A percentile compares a stretch with the other conserved stretches of the same genome.
These are phyloP conservation scores for Oleoguttula mirabilis DNA, from an alignment of 495 filamentous ascomycete species.

Conservation along the genomic window DNA sequence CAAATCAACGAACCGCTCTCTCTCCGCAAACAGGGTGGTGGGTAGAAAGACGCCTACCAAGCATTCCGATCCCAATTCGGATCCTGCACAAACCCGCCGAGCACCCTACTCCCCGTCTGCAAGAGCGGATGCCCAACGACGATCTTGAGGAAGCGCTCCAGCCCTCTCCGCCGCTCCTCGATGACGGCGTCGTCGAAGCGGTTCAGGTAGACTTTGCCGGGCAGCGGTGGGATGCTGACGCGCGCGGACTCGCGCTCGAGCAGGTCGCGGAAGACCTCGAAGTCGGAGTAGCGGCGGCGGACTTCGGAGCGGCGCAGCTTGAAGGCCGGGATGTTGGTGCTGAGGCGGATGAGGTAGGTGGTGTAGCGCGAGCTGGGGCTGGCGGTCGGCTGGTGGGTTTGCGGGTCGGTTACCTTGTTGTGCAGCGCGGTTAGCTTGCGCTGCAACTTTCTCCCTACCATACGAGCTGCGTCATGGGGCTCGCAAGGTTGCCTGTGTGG, in stretches of 20 bases:
- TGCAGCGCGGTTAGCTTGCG: neutral
- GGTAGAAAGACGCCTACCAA: slow-evolving; percentile 17
- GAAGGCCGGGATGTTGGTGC: slow-evolving; percentile 98
- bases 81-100: slow-evolving; percentile 83
- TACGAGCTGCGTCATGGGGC: slow-evolving; percentile 1
- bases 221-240: slow-evolving; percentile 90
- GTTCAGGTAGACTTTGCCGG: slow-evolving; percentile 96
- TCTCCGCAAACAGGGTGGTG: neutral
- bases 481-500: too few species aligned
- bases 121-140: slow-evolving; percentile 91
- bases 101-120: slow-evolving; percentile 94
- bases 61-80: slow-evolving; percentile 26
- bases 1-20: neutral
- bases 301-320: slow-evolving; percentile 79
- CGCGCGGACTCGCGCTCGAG: slow-evolving; percentile 87
- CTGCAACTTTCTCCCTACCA: neutral
- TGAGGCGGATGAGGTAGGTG: slow-evolving; percentile 92
- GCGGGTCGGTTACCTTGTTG: slow-evolving; percentile 90
- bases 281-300: slow-evolving; percentile 89
- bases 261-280: slow-evolving; percentile 97
- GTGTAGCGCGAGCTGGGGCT: slow-evolving; percentile 48
- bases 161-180: slow-evolving; percentile 79
- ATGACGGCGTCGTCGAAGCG: slow-evolving; percentile 98
- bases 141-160: slow-evolving; percentile 94
- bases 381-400: slow-evolving; percentile 47